Base-by-base conservation (phyloP, 2,329 filamentous ascomycete species). In the Colletotrichum destructivum region DNA sequence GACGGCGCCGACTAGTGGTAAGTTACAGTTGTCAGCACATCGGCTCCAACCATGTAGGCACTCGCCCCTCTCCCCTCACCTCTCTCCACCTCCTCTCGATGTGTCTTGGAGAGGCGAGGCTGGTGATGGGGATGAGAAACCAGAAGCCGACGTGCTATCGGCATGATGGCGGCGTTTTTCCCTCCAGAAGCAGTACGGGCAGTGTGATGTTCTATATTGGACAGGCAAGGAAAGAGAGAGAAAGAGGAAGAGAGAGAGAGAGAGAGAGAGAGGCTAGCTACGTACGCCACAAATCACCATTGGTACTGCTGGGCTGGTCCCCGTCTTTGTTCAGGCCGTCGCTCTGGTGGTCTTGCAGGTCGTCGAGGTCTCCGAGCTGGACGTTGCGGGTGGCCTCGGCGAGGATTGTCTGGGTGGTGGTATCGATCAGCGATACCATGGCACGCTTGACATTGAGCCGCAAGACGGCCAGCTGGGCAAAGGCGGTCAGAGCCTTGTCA, bases 391-490 rank as follows among this genome's bases (percentile, higher is more conserved):
- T 88, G 11, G 84, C 84, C 74, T 89, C 87, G 47, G 86, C 86
- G 52, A 89, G 81, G 60, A 89, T 83, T 66, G 85, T 87, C 77
- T 88, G 85, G 13, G 79, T 81, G 3, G 80, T 78, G 6, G 78
- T 77, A 71, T 86, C 85, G 62, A 88, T 83, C 21, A 89, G 78
- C 61, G 85, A 86, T 26, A 89, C 82, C 78, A 89, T 84, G 52
- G 81, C 83, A 47, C 87, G 83, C 71, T 85, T 83, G 38, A 83
- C 82, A 18, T 83, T 80, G 51, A 88, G 79, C 0, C 86, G 81
- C 66, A 88, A 81, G 12, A 86, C 81, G 40, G 83, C 84, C 31
- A 89, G 80, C 76, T 89, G 88, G 5, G 87, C 85, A 67, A 86
- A 84, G 4, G 84, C 82, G 0, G 84, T 85, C 21, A 88, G 78